Evolutionary conservation across 257 asterid species (phyloP).

Genomic region (Linderniella brevidens): DNA sequence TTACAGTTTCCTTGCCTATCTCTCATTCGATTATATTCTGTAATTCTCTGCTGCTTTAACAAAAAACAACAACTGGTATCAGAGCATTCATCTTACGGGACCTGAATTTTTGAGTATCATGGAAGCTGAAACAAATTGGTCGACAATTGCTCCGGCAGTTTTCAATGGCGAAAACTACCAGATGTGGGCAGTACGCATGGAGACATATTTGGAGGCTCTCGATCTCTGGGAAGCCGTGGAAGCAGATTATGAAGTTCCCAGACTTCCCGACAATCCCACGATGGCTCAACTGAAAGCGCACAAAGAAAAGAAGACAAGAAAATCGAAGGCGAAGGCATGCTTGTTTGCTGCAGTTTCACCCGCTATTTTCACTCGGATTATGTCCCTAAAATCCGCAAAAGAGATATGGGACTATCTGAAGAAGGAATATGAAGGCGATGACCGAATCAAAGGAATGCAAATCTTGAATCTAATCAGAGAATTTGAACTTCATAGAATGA

Average conservation of each 20-base stretch:
- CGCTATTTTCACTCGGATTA: background rate
- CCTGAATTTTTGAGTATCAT: background rate
- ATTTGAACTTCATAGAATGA: conserved; percentile 3
- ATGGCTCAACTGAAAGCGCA: background rate
- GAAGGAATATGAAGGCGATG: background rate
- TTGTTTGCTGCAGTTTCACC: conserved; percentile 1
- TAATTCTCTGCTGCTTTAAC: too few relatives aligned
- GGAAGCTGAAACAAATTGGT: background rate
- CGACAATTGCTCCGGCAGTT: background rate
- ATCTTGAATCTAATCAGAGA: conserved; percentile 1
- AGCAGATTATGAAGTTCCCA: conserved; percentile 1
- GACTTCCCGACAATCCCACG: background rate
- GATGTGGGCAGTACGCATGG: background rate
- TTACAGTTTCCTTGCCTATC: too few relatives aligned
- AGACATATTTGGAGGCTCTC: background rate
- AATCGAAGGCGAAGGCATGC: background rate
- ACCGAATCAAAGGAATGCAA: conserved; percentile 4
- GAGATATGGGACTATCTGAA: background rate
- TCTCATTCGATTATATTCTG: too few relatives aligned
- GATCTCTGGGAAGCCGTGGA: conserved; percentile 1
- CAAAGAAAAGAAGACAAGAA: background rate
- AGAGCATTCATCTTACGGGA: too few relatives aligned
- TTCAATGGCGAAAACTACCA: conserved; percentile 1
- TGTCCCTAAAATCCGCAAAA: background rate
- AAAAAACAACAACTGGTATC: too few relatives aligned